Evolutionary conservation across 179 eudicot species (phyloP).

Genomic region (Gypsophila paniculata): DNA sequence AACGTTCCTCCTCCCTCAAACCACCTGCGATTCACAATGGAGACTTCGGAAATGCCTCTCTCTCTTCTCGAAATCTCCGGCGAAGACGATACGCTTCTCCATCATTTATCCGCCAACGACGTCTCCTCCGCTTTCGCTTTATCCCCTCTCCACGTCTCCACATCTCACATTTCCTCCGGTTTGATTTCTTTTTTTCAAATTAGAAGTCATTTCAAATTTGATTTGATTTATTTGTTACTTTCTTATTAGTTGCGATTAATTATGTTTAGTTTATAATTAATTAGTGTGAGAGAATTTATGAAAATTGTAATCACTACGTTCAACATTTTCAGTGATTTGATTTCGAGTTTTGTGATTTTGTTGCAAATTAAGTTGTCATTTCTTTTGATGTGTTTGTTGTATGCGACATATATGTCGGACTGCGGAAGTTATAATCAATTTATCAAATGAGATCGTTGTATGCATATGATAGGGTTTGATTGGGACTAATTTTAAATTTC

Average conservation of each 20-base stretch:
- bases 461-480: no score
- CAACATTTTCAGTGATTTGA: background rate
- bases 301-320: background rate
- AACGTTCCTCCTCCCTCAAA: background rate
- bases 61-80: constrained; percentile 31
- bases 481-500: no score
- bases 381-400: background rate
- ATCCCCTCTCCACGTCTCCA: constrained; percentile 32
- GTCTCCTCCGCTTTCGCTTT: constrained; percentile 28
- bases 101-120: constrained; percentile 21
- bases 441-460: no score
- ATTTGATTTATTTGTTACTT: background rate
- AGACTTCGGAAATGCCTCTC: constrained; percentile 27
- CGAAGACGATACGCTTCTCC: constrained; percentile 40
- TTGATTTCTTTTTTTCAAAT: background rate
- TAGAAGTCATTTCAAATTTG: background rate
- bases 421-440: no score
- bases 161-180: constrained; percentile 27
- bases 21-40: constrained; percentile 26
- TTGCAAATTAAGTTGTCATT: background rate
- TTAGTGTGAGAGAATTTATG: background rate
- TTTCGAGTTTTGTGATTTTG: background rate
- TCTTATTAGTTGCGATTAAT: background rate
- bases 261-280: background rate
- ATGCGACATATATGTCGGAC: no score